A percentile compares a stretch with the other conserved stretches of the same genome.
Conservation (phyloP, 108 stramenopile genomes). For the Nannochloropsis salina region DNA sequence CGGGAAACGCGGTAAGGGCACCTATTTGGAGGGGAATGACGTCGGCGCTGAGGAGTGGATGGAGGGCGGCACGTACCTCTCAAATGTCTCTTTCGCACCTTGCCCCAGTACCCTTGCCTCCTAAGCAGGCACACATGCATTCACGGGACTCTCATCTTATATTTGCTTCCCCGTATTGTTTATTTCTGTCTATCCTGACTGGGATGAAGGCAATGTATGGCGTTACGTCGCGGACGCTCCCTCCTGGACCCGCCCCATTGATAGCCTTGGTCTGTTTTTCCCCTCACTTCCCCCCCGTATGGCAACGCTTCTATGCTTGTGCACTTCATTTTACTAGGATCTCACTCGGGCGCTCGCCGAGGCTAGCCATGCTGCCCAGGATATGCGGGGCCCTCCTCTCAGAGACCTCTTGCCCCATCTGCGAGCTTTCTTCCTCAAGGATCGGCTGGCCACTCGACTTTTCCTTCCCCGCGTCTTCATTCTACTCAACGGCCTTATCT, state of each 20-base stretch:
- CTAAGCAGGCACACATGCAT: too few species aligned
- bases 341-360: neutral
- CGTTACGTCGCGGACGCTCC: neutral
- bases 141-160: neutral
- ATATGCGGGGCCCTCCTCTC: neutral
- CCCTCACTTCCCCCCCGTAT: too few species aligned
- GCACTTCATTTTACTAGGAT: neutral
- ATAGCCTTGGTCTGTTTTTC: too few species aligned
- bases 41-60: too few species aligned
- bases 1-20: neutral
- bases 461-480: neutral
- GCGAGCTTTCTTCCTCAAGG: slow-evolving; percentile 3
- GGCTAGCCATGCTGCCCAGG: neutral
- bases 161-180: neutral
- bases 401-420: neutral
- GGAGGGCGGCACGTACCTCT: too few species aligned
- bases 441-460: neutral
- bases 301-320: too few species aligned
- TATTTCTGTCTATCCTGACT: too few species aligned
- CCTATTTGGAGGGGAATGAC: too few species aligned
- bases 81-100: too few species aligned
- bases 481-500: neutral
- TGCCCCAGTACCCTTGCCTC: too few species aligned
- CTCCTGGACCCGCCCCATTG: neutral
- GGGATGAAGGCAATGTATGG: too few species aligned